phyloP scores from a whole-genome alignment of 23 red algal genomes.

The Chondrus crispus region DNA sequence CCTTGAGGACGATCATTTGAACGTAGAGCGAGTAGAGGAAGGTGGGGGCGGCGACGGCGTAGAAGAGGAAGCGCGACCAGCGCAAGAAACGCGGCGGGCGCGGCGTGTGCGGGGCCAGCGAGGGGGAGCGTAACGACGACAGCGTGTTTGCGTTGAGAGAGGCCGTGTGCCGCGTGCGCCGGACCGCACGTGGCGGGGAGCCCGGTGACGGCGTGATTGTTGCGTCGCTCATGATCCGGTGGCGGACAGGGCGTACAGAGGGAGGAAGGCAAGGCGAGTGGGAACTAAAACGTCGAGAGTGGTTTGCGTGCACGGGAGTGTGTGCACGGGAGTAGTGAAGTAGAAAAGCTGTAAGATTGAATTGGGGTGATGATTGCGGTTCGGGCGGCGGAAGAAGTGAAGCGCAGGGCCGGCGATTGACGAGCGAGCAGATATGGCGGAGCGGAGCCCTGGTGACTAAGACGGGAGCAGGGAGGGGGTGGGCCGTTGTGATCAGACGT shows the following conservation, averaged over 20 bases:
- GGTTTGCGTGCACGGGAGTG: not conserved
- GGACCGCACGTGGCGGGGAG: not conserved
- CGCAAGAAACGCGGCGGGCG: slow-evolving; percentile 27
- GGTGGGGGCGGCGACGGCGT: slow-evolving; percentile 35
- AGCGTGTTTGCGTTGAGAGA: not conserved
- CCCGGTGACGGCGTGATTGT: not conserved
- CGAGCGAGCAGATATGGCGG: too few species aligned
- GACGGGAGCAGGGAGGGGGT: too few species aligned
- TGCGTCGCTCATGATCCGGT: not conserved
- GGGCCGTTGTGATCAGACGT: too few species aligned
- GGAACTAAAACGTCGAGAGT: not conserved
- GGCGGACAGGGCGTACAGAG: not conserved
- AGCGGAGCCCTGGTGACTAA: too few species aligned
- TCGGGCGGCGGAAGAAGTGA: too few species aligned
- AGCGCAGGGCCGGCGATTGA: too few species aligned
- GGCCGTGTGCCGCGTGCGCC: not conserved
- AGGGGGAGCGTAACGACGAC: slow-evolving; percentile 10
- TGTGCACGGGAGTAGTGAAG: too few species aligned
- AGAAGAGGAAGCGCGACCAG: slow-evolving; percentile 42
- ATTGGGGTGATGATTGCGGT: too few species aligned
- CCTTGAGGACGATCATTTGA: slow-evolving; percentile 42
- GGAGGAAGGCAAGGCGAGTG: not conserved
- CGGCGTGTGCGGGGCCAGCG: not conserved
- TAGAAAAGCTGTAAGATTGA: too few species aligned
- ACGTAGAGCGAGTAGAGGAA: slow-evolving; percentile 65